Evolutionary conservation across 2,329 filamentous ascomycete species (phyloP).

Genomic region (Xylariaceae sp.): DNA sequence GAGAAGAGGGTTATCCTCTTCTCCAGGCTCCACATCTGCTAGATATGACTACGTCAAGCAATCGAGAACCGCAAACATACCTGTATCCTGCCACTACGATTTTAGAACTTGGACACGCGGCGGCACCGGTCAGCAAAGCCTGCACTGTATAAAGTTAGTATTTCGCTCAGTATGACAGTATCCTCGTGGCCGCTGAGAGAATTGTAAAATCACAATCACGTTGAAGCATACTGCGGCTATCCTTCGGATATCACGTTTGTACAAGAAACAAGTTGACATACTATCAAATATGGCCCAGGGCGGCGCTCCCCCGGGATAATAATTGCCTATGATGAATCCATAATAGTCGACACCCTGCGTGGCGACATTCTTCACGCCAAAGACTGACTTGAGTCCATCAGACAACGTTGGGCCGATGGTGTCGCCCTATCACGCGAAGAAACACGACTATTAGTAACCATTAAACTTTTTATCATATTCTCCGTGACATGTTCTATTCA

Average conservation of each 20-base stretch:
- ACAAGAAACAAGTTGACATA: background rate
- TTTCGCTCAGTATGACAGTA: background rate
- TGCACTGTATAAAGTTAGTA: constrained; percentile 18
- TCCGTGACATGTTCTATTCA: background rate
- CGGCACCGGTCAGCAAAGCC: constrained; percentile 23
- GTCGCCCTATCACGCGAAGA: constrained; percentile 14
- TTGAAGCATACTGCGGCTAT: no score
- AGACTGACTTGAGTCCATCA: constrained; percentile 25
- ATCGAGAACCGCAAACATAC: constrained; percentile 4
- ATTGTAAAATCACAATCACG: no score
- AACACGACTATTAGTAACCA: background rate
- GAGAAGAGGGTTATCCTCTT: background rate
- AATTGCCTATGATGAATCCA: constrained; percentile 28
- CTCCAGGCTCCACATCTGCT: background rate
- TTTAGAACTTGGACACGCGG: constrained; percentile 26
- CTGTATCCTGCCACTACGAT: constrained; percentile 29
- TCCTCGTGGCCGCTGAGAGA: background rate
- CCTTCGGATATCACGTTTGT: no score
- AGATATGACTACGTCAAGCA: no score
- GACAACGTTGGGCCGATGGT: constrained; percentile 28
- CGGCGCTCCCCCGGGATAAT: constrained; percentile 30
- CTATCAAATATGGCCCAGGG: constrained; percentile 30
- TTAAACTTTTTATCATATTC: background rate
- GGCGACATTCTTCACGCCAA: constrained; percentile 27
- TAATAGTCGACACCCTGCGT: constrained; percentile 31